Percentiles rank a stretch among this genome's conserved stretches.
Conservation (phyloP, 495 filamentous ascomycete species). For the Neurospora intermedia region DNA sequence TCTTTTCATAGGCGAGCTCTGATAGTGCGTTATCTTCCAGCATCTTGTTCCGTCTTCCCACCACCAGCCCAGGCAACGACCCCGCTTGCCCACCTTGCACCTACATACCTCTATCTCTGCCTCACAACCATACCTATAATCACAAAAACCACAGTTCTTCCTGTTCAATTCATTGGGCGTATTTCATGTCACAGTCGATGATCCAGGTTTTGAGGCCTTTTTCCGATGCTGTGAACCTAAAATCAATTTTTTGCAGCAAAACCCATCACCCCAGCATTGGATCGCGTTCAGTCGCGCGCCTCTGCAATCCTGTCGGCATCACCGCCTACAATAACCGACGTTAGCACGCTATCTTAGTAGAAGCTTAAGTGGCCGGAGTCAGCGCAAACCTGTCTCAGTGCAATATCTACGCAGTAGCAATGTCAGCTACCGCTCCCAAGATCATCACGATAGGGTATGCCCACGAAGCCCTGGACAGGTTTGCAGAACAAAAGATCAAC, state of each 20-base stretch:
- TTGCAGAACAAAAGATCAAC: background rate
- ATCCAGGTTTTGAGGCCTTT: background rate
- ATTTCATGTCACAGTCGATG: background rate
- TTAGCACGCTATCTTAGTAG: background rate
- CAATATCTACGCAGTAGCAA: background rate
- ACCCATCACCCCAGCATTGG: background rate
- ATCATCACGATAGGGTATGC: background rate
- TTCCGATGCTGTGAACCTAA: too few relatives aligned
- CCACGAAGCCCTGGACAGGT: background rate
- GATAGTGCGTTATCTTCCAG: background rate
- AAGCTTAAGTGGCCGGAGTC: too few relatives aligned
- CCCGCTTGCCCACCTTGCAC: background rate
- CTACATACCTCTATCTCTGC: too few relatives aligned
- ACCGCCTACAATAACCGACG: background rate
- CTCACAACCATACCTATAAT: background rate
- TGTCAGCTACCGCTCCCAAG: background rate
- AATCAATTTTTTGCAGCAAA: background rate
- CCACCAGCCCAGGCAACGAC: background rate
- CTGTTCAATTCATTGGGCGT: background rate
- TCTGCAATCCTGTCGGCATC: background rate
- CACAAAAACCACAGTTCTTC: background rate
- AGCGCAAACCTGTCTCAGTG: background rate
- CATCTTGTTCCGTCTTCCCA: background rate
- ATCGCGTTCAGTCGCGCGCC: background rate
- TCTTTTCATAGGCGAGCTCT: background rate